Evolutionary conservation across 2,329 filamentous ascomycete species (phyloP).

Genomic region (Fusarium brachygibbosum): DNA sequence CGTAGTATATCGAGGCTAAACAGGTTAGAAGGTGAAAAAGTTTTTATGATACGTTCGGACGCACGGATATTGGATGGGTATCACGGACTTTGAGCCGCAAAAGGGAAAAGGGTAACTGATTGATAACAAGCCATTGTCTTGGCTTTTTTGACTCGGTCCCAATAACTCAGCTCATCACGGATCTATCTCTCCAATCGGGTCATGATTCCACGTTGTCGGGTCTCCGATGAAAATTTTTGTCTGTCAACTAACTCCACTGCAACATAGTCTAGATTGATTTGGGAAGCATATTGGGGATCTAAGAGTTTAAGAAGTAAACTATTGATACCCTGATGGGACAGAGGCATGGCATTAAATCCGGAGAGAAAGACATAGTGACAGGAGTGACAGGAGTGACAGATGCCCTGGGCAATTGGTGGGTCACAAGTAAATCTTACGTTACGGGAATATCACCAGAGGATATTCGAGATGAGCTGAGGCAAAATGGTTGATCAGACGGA

Average conservation of each 20-base stretch:
- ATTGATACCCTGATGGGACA: neutral
- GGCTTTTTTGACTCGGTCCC: neutral
- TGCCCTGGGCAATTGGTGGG: neutral
- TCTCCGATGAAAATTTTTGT: constrained; percentile 1
- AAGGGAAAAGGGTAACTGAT: constrained; percentile 22
- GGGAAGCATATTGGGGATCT: neutral
- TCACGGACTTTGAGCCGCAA: constrained; percentile 23
- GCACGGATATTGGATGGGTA: constrained; percentile 29
- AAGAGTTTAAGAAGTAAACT: neutral
- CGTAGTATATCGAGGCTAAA: neutral
- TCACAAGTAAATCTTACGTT: constrained; percentile 4
- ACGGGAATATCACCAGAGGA: neutral
- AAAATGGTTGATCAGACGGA: no score
- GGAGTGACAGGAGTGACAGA: no score
- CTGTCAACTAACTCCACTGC: constrained; percentile 2
- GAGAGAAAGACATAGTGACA: neutral
- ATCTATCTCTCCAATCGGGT: constrained; percentile 3
- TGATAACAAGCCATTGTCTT: constrained; percentile 29
- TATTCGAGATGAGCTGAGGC: neutral
- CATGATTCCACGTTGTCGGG: constrained; percentile 23
- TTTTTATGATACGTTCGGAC: neutral
- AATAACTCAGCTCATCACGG: constrained; percentile 1
- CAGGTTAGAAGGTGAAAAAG: neutral
- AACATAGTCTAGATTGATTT: constrained; percentile 18
- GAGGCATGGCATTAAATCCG: neutral